These are phyloP conservation scores for Dendrostoma leiphaemia DNA, from an alignment of 2,329 filamentous ascomycete genomes.

Conservation along the genomic window DNA sequence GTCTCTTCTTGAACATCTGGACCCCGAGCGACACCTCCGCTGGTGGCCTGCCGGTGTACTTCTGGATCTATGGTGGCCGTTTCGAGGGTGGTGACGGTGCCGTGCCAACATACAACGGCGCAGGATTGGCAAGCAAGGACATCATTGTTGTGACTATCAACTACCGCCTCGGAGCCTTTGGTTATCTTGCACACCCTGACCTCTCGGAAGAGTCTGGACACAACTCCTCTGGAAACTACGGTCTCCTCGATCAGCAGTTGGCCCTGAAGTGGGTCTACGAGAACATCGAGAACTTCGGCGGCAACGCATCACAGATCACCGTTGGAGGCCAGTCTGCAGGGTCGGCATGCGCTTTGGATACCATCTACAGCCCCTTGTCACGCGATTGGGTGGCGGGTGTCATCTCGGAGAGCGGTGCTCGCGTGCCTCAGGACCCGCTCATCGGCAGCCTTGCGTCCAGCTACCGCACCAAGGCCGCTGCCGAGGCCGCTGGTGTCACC, in stretches of 20 bases:
- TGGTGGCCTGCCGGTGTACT: not conserved
- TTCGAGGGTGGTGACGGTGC: conserved; percentile 40
- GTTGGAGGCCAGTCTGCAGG: conserved; percentile 69
- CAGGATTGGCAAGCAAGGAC: conserved; percentile 54
- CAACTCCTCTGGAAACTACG: conserved; percentile 57
- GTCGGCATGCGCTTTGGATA: conserved; percentile 45
- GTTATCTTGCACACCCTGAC: conserved; percentile 65
- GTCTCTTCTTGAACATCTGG: not conserved
- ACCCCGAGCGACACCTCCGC: not conserved
- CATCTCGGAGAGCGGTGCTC: conserved; percentile 31
- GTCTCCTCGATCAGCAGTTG: conserved; percentile 60
- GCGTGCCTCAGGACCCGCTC: conserved; percentile 27
- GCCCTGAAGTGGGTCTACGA: conserved; percentile 33
- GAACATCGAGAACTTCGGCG: conserved; percentile 66
- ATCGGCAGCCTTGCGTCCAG: conserved; percentile 26
- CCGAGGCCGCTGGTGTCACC: conserved; percentile 19
- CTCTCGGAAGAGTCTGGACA: conserved; percentile 28
- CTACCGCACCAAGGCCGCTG: conserved; percentile 24
- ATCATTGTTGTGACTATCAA: conserved; percentile 73
- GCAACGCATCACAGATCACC: conserved; percentile 64
- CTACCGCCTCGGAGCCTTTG: conserved; percentile 72
- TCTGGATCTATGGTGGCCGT: conserved; percentile 45
- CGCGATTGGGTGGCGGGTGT: conserved; percentile 25
- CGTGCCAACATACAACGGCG: conserved; percentile 51
- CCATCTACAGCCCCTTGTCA: not conserved